Conservation (phyloP, 2,329 filamentous ascomycete genomes). For the Helicocarpus griseus region DNA sequence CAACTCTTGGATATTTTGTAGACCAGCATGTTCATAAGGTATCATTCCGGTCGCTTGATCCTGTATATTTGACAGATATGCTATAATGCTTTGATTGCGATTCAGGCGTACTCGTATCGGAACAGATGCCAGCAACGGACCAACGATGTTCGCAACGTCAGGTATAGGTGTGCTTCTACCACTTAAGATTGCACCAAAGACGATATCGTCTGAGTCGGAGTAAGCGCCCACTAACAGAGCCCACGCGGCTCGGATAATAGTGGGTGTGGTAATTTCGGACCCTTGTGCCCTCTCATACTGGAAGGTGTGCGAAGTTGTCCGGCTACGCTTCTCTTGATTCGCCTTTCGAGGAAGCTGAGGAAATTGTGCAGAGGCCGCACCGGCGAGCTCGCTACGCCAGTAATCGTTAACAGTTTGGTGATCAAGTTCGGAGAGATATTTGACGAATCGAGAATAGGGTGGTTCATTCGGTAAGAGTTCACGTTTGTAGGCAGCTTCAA, state of each 20-base stretch:
- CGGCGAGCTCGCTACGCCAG: not conserved
- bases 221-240: slow-evolving; percentile 26
- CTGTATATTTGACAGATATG: slow-evolving; percentile 47
- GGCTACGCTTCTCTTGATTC: slow-evolving; percentile 8
- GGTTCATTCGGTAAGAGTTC: not conserved
- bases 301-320: slow-evolving; percentile 2
- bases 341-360: slow-evolving; percentile 11
- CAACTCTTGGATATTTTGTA: slow-evolving; percentile 41
- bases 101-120: slow-evolving; percentile 27
- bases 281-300: not conserved
- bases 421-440: slow-evolving; percentile 9
- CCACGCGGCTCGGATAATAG: slow-evolving; percentile 31
- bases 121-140: slow-evolving; percentile 32
- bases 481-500: slow-evolving; percentile 12
- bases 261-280: slow-evolving; percentile 17
- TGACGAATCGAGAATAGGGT: slow-evolving; percentile 17
- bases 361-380: not conserved
- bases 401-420: not conserved
- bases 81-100: slow-evolving; percentile 25
- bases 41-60: slow-evolving; percentile 44
- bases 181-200: slow-evolving; percentile 33
- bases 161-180: slow-evolving; percentile 30
- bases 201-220: slow-evolving; percentile 28
- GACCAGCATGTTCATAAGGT: slow-evolving; percentile 48
- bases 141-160: slow-evolving; percentile 31